Base-by-base conservation (phyloP, 768 basidiomycete genomes). In the Leccinum subgranulosum region DNA sequence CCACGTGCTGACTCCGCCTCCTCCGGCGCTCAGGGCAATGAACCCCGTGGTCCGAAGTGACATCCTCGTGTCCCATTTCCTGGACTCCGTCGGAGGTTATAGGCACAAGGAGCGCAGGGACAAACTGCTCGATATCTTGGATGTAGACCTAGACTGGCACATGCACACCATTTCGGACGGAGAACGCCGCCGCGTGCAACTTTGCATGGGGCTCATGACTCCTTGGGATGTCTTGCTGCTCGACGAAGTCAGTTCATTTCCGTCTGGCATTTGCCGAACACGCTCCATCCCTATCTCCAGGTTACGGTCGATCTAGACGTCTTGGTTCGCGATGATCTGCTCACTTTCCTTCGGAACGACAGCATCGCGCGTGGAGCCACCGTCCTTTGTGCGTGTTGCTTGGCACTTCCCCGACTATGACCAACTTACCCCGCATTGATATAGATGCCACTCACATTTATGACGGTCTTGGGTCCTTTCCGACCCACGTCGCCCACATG, bases 281-380 rank as follows among this genome's bases (percentile, higher is more conserved):
- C 39, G 53, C 54, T 45, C 28, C 17, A 10, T 12, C 0, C 0
- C 27, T 25, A 34, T 57, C 53, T 11, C 41, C 60, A 94, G 92
- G 93, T 96, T 54, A 98, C 96, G 2, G 96, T 98, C 19, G 97
- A 99, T 72, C 78, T 99, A 14, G 97, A 99, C 66, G 95, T 98
- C 15, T 82, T 98, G 41, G 97, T 99, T 46, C 87, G 97, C 50
- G 84, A 91, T 54, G 89, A 94, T 60, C 79, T 99, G n/a, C 82
- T 99, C 62, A 81, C 74, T 9, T 98, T 97, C 76, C 83, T 99
- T 51, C 87, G 87, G 61, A 73, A 81, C 14, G 97, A 99, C 66
- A 90, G 90, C 61, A 82, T 88, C 60, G 68, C 74, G 4, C 84
- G 97, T 33, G 83, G 84, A 1, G 91, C 95, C 11, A 97, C 96